A percentile compares a stretch with the other conserved stretches of the same genome.
Conservation (phyloP, 768 basidiomycete genomes). For the Rhodosporidiobolus odoratus region DNA sequence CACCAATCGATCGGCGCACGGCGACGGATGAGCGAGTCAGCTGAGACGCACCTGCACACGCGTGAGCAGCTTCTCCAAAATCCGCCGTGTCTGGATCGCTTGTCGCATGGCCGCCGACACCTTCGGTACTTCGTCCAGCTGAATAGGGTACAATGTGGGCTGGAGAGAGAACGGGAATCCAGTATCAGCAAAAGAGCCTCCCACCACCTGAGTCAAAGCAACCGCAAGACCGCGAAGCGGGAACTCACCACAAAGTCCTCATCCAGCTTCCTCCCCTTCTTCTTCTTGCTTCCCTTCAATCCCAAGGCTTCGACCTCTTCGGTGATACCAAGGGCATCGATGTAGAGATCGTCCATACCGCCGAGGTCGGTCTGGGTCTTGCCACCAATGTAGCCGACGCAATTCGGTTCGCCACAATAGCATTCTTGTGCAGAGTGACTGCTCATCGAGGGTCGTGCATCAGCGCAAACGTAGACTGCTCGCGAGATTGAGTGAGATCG, state of each 20-base stretch:
- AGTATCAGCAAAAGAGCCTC: no score
- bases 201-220: no score
- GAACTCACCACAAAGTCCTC: slow-evolving; percentile 77
- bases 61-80: slow-evolving; percentile 73
- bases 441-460: not conserved
- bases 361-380: slow-evolving; percentile 96
- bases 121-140: slow-evolving; percentile 76
- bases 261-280: slow-evolving; percentile 84
- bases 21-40: not conserved
- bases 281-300: slow-evolving; percentile 81
- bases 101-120: slow-evolving; percentile 87
- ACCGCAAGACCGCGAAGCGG: slow-evolving; percentile 9
- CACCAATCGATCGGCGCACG: not conserved
- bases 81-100: slow-evolving; percentile 66
- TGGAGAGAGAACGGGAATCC: slow-evolving; percentile 45
- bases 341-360: slow-evolving; percentile 84
- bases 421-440: slow-evolving; percentile 93
- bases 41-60: slow-evolving; percentile 65
- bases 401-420: slow-evolving; percentile 91
- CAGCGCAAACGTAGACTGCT: not conserved
- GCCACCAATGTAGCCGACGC: slow-evolving; percentile 91
- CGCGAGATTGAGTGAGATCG: not conserved
- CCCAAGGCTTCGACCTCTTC: slow-evolving; percentile 79
- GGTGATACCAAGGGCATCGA: slow-evolving; percentile 70
- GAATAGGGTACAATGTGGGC: slow-evolving; percentile 71